Evolutionary conservation across 2,329 filamentous ascomycete genomes (phyloP).

Genomic region (Nemania abortiva): DNA sequence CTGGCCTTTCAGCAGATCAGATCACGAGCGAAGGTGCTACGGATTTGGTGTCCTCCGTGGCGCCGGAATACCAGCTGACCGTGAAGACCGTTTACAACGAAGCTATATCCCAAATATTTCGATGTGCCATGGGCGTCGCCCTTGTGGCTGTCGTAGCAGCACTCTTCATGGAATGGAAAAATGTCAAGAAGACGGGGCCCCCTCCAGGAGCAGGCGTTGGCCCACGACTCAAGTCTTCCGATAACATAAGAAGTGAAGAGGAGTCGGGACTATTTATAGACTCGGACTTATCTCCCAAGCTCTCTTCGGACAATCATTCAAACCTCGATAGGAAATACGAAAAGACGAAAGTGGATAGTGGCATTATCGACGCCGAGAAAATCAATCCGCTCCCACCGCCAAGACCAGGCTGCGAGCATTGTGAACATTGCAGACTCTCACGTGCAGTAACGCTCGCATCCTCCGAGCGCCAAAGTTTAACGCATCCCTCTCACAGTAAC

Average conservation of each 20-base stretch:
- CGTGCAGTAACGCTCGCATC: constrained; percentile 27
- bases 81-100: constrained; percentile 69
- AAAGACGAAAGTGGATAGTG: constrained; percentile 13
- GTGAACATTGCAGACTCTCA: constrained; percentile 43
- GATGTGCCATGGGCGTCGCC: constrained; percentile 65
- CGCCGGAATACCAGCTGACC: constrained; percentile 56
- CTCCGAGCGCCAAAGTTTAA: constrained; percentile 26
- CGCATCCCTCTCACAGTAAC: not conserved
- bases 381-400: not conserved
- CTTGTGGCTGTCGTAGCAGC: constrained; percentile 63
- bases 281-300: constrained; percentile 19
- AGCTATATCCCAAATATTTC: constrained; percentile 66
- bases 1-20: constrained; percentile 51
- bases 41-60: constrained; percentile 63
- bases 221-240: constrained; percentile 1
- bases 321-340: constrained; percentile 27
- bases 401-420: constrained; percentile 39
- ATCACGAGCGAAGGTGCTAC: constrained; percentile 59
- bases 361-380: constrained; percentile 12
- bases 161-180: constrained; percentile 69
- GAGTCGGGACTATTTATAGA: constrained; percentile 17
- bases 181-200: constrained; percentile 61
- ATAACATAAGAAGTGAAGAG: constrained; percentile 19
- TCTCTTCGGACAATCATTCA: constrained; percentile 18
- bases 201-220: constrained; percentile 23